Base-by-base conservation (phyloP, 164 flowering plant species). In the Magnolia changhungtana region DNA sequence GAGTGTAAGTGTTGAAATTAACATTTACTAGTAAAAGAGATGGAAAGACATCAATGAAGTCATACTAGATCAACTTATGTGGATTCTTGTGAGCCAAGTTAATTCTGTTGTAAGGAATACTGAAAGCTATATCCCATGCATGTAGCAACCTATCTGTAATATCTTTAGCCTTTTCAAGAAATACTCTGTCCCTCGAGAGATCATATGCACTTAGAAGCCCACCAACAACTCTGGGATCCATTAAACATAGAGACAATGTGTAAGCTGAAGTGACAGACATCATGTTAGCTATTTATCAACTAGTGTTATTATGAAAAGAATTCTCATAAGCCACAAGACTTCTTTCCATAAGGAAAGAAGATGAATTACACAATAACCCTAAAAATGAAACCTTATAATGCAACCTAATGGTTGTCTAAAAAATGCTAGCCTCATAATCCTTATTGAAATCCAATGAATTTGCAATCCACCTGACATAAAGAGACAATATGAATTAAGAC, bases 121-220 rank as follows among this genome's bases (percentile, higher is more conserved):
- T 98, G 24, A 95, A 80, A 73, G 96, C 88, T 37, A 98, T 89
- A 85, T 92, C 83, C 99, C 99, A 96, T 59, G 99, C 99, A 77
- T 98, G 99, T 67, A 96, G 87, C 81, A 96, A 84, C 75, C 98
- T 89, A 76, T 96, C 96, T 72, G 97, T 97, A 79, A 94, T 93
- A 74, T 96, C 98, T 84, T 70, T 89, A 63, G 98, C 97, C 86
- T 96, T 96, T 69, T 91, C 95, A 77, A 96, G 93, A 82, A 96
- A 96, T 65, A 96, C 65, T 73, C 85, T 89, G 78, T 96, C 98
- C 16, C 87, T 90, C 29, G 97, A 93, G 69, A 96, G 94, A 87
- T 96, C 99, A 87, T 87, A 96, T 73, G 98, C 89, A 84, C 99
- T 96, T 75, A 96, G 90, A 86, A 96, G 98, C 65, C 99, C 99